Evolutionary conservation across 1,284 basidiomycete species (phyloP).

Genomic region (Cryptococcus sp.): DNA sequence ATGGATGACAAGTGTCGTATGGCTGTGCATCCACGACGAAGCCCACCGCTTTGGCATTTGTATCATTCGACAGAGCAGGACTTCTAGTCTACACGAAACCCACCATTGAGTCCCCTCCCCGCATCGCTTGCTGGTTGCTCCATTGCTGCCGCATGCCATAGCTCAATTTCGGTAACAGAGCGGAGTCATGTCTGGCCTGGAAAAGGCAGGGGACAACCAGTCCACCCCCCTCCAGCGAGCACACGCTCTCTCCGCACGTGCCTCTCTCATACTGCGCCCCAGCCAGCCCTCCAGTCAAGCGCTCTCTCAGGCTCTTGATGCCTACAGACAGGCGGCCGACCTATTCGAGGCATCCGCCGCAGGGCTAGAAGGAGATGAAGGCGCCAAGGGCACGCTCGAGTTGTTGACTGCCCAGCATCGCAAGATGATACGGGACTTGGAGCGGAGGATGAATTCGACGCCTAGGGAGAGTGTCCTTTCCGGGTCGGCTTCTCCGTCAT

Average conservation of each 20-base stretch:
- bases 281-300: conserved; percentile 14
- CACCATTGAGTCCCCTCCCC: too few species aligned
- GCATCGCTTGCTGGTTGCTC: too few species aligned
- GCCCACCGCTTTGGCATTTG: too few species aligned
- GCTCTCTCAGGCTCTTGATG: conserved; percentile 27
- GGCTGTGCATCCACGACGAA: too few species aligned
- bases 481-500: not conserved
- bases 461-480: not conserved
- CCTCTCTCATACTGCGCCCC: conserved; percentile 26
- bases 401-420: conserved; percentile 44
- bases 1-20: too few species aligned
- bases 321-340: conserved; percentile 39
- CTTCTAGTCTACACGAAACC: too few species aligned
- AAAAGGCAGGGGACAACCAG: too few species aligned
- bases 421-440: conserved; percentile 42
- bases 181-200: too few species aligned
- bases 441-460: conserved; percentile 30
- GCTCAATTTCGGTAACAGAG: too few species aligned
- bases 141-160: too few species aligned
- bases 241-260: conserved; percentile 44
- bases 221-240: conserved; percentile 29
- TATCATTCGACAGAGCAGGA: too few species aligned
- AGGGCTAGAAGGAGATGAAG: not conserved
- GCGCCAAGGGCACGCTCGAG: conserved; percentile 34
- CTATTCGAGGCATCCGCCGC: conserved; percentile 30